Conservation (phyloP, 768 basidiomycete genomes). For the Boletus rex-veris region DNA sequence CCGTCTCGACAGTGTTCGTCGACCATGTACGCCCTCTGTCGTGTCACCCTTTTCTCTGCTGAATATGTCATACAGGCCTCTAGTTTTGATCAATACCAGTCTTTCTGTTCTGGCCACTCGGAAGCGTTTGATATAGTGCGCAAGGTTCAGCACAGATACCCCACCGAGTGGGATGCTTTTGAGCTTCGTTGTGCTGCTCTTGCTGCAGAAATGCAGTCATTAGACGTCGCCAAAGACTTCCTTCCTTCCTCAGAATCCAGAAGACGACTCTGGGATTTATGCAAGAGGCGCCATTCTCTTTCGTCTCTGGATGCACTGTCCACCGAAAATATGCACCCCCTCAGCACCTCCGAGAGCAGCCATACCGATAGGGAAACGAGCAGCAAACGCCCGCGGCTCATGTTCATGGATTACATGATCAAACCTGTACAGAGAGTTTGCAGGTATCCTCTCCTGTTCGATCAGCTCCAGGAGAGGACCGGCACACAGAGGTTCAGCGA, state of each 20-base stretch:
- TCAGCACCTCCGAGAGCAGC: slow-evolving; percentile 30
- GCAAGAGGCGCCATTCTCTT: slow-evolving; percentile 44
- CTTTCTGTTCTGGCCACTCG: slow-evolving; percentile 83
- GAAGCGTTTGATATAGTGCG: slow-evolving; percentile 77
- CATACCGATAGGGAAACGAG: slow-evolving; percentile 28
- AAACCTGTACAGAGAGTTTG: slow-evolving; percentile 97
- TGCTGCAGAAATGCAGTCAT: slow-evolving; percentile 36
- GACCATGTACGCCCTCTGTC: slow-evolving; percentile 42
- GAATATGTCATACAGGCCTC: slow-evolving; percentile 49
- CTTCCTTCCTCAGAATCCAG: slow-evolving; percentile 1
- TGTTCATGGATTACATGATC: slow-evolving; percentile 87
- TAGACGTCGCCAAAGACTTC: slow-evolving; percentile 8
- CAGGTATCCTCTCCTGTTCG: slow-evolving; percentile 89
- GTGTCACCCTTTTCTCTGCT: not conserved
- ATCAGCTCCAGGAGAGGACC: slow-evolving; percentile 47
- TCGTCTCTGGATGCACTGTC: slow-evolving; percentile 48
- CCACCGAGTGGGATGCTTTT: slow-evolving; percentile 77
- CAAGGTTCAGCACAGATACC: slow-evolving; percentile 57
- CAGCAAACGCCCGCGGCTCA: slow-evolving; percentile 42
- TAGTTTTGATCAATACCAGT: slow-evolving; percentile 74
- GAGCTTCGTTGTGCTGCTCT: slow-evolving; percentile 72
- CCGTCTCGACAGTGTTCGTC: slow-evolving; percentile 54
- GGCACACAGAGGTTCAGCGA: not conserved
- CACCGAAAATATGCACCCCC: slow-evolving; percentile 25
- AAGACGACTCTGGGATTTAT: slow-evolving; percentile 27